Percentiles rank a stretch among this genome's conserved stretches.
Evolutionary conservation across 2,329 filamentous ascomycete species (phyloP).

Genomic region (Fusarium metavorans): DNA sequence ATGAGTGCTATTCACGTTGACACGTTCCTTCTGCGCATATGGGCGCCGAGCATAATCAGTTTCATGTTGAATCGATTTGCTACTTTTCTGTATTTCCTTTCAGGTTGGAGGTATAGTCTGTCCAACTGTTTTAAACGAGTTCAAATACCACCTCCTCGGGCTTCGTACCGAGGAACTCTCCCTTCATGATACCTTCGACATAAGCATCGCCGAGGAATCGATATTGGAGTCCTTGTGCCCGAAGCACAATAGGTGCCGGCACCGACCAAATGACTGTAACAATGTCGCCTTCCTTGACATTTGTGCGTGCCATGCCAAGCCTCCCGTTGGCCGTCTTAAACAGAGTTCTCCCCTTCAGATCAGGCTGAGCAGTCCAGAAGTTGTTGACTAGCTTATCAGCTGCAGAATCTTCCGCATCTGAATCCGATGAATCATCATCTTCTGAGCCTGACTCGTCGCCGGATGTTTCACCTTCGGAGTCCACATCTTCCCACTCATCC

Average conservation of each 20-base stretch:
- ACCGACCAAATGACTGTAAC: conserved; percentile 28
- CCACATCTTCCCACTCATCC: background rate
- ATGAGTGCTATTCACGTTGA: background rate
- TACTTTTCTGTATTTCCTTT: background rate
- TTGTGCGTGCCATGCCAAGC: conserved; percentile 24
- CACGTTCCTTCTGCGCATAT: background rate
- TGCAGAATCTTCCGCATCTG: background rate
- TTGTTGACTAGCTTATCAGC: background rate
- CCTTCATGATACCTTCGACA: conserved; percentile 37
- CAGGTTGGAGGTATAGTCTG: background rate
- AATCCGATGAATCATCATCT: background rate
- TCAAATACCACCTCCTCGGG: conserved; percentile 8
- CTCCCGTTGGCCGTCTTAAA: conserved; percentile 35
- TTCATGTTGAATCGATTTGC: background rate
- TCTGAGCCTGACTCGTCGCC: background rate
- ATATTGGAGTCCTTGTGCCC: background rate
- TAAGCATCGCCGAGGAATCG: conserved; percentile 33
- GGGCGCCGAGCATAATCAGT: background rate
- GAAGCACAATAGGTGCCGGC: conserved; percentile 22
- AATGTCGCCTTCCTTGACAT: conserved; percentile 18
- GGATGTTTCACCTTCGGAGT: background rate
- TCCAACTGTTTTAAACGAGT: background rate
- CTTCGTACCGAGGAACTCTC: conserved; percentile 26
- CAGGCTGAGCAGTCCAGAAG: background rate
- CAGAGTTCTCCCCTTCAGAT: conserved; percentile 13